phyloP scores from a whole-genome alignment of 768 basidiomycete species.

The Boletus patriciae region DNA sequence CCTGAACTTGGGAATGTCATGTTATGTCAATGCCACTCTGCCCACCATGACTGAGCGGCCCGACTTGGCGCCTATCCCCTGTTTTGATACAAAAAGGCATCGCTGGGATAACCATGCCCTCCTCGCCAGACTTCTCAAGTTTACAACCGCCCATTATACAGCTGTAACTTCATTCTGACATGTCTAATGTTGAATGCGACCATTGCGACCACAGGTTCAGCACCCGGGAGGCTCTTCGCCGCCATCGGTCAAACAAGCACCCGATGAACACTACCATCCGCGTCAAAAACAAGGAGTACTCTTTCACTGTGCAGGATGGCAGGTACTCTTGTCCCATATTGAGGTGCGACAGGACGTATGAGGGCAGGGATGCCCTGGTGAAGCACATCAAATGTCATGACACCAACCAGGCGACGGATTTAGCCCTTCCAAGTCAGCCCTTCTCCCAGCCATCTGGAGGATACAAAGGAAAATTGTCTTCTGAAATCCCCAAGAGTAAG shows the following conservation, averaged over 20 bases:
- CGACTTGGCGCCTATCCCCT: no score
- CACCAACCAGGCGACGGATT: no score
- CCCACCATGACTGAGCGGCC: no score
- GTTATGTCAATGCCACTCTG: no score
- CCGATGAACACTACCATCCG: background rate
- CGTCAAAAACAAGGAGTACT: background rate
- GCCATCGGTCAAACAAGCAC: constrained; percentile 3
- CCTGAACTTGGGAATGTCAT: no score
- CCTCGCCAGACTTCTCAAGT: no score
- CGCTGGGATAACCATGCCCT: no score
- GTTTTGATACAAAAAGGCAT: no score
- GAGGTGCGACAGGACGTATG: background rate
- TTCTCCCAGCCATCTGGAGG: background rate
- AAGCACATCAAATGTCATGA: background rate
- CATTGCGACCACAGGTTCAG: background rate
- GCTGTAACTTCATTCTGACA: background rate
- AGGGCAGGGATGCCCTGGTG: background rate
- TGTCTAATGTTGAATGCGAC: background rate
- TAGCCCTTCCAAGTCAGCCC: background rate
- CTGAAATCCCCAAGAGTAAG: no score
- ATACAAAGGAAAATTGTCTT: background rate
- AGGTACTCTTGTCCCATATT: background rate
- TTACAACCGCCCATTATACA: background rate
- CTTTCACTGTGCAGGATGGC: background rate
- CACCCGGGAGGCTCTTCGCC: background rate